Conservation (phyloP, 1,284 basidiomycete species). For the Malassezia nana region DNA sequence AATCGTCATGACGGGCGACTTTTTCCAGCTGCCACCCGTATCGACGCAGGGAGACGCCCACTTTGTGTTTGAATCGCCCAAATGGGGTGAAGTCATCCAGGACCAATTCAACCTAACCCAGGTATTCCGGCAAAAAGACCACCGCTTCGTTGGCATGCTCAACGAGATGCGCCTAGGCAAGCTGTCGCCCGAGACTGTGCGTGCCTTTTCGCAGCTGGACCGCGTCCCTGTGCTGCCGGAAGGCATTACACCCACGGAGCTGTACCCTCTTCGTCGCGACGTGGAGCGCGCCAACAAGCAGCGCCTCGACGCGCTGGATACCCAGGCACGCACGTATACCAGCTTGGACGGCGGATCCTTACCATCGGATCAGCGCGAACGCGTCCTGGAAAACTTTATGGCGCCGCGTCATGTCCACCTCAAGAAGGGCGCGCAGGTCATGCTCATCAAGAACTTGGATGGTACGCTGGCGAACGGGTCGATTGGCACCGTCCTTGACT, state of each 20-base stretch:
- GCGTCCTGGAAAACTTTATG: conserved; percentile 32
- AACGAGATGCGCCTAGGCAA: conserved; percentile 39
- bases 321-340: conserved; percentile 25
- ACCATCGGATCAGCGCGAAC: conserved; percentile 21
- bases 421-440: conserved; percentile 59
- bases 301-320: conserved; percentile 53
- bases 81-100: conserved; percentile 68
- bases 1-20: conserved; percentile 86
- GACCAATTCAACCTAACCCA: conserved; percentile 75
- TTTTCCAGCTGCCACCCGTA: conserved; percentile 93
- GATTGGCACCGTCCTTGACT: conserved; percentile 58
- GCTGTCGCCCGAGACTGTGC: conserved; percentile 31
- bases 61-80: conserved; percentile 61
- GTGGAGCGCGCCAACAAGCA: conserved; percentile 63
- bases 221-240: conserved; percentile 24
- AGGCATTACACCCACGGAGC: conserved; percentile 38
- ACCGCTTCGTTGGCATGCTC: conserved; percentile 34
- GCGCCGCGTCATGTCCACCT: conserved; percentile 53
- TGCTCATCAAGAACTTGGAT: conserved; percentile 69
- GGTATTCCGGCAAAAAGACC: conserved; percentile 65
- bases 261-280: conserved; percentile 71
- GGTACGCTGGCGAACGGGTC: conserved; percentile 72
- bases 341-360: conserved; percentile 31
- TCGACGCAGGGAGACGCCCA: conserved; percentile 49
- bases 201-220: conserved; percentile 26